Evolutionary conservation across 2,329 filamentous ascomycete genomes (phyloP), one percentile per base, ranked within the genome.

Genomic region (Aureobasidium sp.): DNA sequence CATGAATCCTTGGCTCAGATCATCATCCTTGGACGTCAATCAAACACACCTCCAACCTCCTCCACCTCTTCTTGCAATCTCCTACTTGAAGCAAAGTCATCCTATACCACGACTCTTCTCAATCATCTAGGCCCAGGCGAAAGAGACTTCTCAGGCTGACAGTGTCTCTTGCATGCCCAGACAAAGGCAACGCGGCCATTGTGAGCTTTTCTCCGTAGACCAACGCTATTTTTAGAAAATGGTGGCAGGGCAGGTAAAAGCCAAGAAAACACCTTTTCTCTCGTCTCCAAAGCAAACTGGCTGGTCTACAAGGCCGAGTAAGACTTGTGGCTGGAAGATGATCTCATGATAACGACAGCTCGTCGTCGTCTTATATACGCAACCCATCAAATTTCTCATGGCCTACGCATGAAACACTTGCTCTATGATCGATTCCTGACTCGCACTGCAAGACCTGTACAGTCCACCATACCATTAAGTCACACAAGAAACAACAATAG

Each of bases 101-200:
- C n/a, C 27, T n/a, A n/a, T 50, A 50, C 30, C 47, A 37, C 13
- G 21, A 5, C n/a, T 11, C 13, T 8, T 37, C 48, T 36, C 5
- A 29, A 39, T 10, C 34, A 39, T 52, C 11, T 15, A 16, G 5
- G 9, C 6, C 5, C 32, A 21, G 34, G 48, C 48, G 25, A 21
- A 32, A 34, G 10, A 50, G n/a, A 34, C 3, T 16, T 34, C 21
- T 6, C 6, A 1, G 9, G n/a, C 32, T 13, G 8, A 10, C 7
- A 36, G 16, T 50, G 16, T 34, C 5, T 36, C 47, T 29, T 16
- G 15, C 27, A 29, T 39, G 49, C 49, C 49, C 49, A 52, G 49
- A 52, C 49, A 37, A 16, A 30, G 49, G 49, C 49, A 52, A 52
- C 49, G 49, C 49, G 49, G 49, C 49, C 49, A 34, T 52, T 48